Evolutionary conservation across 176 grass and related monocot genomes (phyloP).

Genomic region (Oryza australiensis): DNA sequence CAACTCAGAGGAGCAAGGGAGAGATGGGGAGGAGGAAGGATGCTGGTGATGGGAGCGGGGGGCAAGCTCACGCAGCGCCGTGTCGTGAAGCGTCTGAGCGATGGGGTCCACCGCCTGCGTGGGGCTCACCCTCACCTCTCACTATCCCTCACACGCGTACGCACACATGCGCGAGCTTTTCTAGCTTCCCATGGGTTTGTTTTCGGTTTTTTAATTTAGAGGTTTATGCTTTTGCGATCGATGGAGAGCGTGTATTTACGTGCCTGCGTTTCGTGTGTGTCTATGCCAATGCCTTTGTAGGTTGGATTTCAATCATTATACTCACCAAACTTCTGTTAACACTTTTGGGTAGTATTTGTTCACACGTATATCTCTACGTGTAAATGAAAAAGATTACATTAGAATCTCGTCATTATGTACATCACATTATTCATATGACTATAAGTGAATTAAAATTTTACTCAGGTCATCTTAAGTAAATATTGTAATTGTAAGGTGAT

Average conservation of each 20-base stretch:
- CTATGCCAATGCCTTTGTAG: neutral
- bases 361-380: neutral
- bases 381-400: neutral
- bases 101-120: slow-evolving; percentile 54
- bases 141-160: slow-evolving; percentile 21
- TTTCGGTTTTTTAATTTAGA: slow-evolving; percentile 37
- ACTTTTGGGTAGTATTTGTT: slow-evolving; percentile 12
- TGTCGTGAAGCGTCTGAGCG: slow-evolving; percentile 52
- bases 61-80: slow-evolving; percentile 37
- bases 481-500: neutral
- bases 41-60: slow-evolving; percentile 9
- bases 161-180: neutral
- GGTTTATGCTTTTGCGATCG: slow-evolving; percentile 2
- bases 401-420: neutral
- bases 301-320: neutral
- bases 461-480: neutral
- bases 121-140: slow-evolving; percentile 42
- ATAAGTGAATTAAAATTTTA: neutral
- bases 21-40: neutral
- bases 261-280: neutral
- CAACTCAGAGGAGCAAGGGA: slow-evolving; percentile 28
- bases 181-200: neutral
- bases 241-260: neutral
- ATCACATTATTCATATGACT: neutral
- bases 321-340: slow-evolving; percentile 35